phyloP scores from a whole-genome alignment of 371 early-diverging fungal genomes.

The Circinella umbellata region DNA sequence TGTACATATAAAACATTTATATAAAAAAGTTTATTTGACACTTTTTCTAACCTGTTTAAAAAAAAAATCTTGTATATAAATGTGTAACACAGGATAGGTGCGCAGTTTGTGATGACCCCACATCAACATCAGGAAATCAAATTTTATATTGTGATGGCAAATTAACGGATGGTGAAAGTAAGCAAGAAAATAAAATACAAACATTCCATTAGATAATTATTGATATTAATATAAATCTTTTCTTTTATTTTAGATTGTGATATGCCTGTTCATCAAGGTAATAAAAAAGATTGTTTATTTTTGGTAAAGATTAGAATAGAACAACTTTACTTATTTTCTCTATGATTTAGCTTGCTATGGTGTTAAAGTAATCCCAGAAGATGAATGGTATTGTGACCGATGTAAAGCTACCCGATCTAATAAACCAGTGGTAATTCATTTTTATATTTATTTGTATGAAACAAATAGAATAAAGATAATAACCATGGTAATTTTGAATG shows the following conservation, averaged over 20 bases:
- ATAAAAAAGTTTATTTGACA: neutral
- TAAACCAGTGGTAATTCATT: conserved; percentile 36
- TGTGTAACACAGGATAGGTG: conserved; percentile 33
- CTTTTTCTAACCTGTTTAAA: neutral
- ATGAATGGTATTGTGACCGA: conserved; percentile 61
- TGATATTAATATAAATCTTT: neutral
- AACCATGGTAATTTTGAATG: neutral
- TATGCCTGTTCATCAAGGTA: conserved; percentile 61
- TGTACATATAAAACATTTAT: neutral
- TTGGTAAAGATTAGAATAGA: neutral
- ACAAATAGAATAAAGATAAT: neutral
- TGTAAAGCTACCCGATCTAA: conserved; percentile 48
- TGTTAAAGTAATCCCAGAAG: conserved; percentile 50
- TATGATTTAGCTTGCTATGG: conserved; percentile 48
- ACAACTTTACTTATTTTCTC: neutral
- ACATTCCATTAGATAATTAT: too few species aligned
- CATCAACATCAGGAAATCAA: conserved; percentile 43
- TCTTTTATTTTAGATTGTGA: conserved; percentile 44
- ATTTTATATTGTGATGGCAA: conserved; percentile 64
- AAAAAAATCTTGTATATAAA: neutral
- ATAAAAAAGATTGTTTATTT: neutral
- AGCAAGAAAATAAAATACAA: neutral
- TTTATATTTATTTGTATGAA: too few species aligned
- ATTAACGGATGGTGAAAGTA: neutral
- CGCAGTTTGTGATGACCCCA: conserved; percentile 53